Evolutionary conservation across 2,329 filamentous ascomycete species (phyloP).

Genomic region (Leptographium lundbergii): DNA sequence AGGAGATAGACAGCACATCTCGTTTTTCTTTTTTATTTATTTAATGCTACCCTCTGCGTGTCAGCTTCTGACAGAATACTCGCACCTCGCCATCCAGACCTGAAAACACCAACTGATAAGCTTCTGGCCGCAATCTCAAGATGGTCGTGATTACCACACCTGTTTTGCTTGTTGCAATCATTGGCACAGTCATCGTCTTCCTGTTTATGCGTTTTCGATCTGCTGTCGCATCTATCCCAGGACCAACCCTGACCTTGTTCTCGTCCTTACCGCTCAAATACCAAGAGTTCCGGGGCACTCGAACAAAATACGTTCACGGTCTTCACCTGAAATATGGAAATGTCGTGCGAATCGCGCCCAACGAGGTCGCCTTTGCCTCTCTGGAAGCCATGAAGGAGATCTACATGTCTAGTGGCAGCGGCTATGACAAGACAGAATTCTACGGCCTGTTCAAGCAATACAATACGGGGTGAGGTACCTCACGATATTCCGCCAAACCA

Average conservation of each 20-base stretch:
- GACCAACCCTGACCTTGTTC: background rate
- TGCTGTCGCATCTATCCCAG: background rate
- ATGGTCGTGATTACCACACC: background rate
- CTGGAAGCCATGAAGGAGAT: conserved; percentile 46
- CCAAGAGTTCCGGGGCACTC: conserved; percentile 35
- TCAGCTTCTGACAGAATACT: too few species aligned
- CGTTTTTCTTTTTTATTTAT: too few species aligned
- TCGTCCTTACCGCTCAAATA: background rate
- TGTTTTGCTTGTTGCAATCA: background rate
- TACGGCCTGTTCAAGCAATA: conserved; percentile 48
- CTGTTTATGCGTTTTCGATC: background rate
- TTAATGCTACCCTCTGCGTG: too few species aligned
- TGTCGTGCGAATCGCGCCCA: conserved; percentile 42
- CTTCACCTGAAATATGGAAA: conserved; percentile 44
- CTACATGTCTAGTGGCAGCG: conserved; percentile 47
- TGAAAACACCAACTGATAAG: background rate
- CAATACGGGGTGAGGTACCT: conserved; percentile 19
- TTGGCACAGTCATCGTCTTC: background rate
- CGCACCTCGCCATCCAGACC: too few species aligned
- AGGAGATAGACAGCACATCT: too few species aligned
- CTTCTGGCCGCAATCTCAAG: background rate
- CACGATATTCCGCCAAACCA: background rate
- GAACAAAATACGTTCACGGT: conserved; percentile 40
- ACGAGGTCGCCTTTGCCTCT: conserved; percentile 47
- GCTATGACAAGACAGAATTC: conserved; percentile 53